Base-by-base conservation (phyloP, 108 stramenopile species). In the Thalassiosira profunda region DNA sequence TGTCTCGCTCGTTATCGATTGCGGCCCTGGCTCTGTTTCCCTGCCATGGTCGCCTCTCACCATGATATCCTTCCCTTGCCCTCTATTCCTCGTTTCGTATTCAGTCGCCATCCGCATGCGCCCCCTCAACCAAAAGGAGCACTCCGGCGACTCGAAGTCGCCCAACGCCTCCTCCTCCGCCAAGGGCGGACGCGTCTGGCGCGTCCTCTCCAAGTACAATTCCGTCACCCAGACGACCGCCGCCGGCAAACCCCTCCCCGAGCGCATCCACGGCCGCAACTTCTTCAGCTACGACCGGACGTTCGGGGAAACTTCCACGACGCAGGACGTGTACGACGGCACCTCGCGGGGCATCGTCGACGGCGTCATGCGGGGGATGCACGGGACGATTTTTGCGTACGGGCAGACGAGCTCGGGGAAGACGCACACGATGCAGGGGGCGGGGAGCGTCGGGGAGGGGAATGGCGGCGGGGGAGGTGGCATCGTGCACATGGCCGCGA, bases 341-440 rank as follows among this genome's bases (percentile, higher is more conserved):
- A 81, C 94, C 1, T 95, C 95, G 1, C 76, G 76, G 41, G 87
- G 85, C 0, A 97, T 99, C 43, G 98, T 99, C 2, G 63, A 69
- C 2, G 84, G 86, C 33, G 98, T 91, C 2, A 76, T 94, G 4
- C 79, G 73, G 41, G 99, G 99, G 45, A 90, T 97, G 79, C 99
- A 99, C 70, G 99, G 99, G 37, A 97, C 97, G 0, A 95, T 98
- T 15, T 98, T 97, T 73, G 96, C 96, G 12, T 97, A 98, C 71
- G 97, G 96, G 21, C 96, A 97, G 73, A 97, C 96, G 14, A 89
- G 87, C 1, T 77, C 77, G 49, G 98, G 97, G 18, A 98, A 97
- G 70, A 99, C 95, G 1, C 94, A 63, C 61, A 97, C 97, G 5
- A 96, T 97, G 95, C 92, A 95, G 48, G 95, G 95, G 36, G 77